Conservation (phyloP, 2,329 filamentous ascomycete species). For the Verruconis gallopava region DNA sequence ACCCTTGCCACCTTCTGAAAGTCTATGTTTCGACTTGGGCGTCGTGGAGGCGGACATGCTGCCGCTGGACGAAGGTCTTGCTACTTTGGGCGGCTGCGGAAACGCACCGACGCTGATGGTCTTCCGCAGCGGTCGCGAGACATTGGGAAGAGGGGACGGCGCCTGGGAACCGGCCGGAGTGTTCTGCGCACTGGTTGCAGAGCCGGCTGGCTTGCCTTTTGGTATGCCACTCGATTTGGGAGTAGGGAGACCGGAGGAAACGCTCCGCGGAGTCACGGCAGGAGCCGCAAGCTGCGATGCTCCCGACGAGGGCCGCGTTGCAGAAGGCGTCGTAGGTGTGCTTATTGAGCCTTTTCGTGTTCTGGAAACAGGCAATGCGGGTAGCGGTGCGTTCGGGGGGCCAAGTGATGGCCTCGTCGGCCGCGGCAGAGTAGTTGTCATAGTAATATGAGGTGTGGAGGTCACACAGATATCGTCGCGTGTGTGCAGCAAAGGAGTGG, state of each 20-base stretch:
- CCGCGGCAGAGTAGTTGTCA: slow-evolving; percentile 53
- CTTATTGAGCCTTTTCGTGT: slow-evolving; percentile 50
- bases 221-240: slow-evolving; percentile 4
- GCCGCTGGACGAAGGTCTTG: background rate
- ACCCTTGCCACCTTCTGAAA: slow-evolving; percentile 1
- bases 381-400: slow-evolving; percentile 58
- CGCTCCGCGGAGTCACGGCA: slow-evolving; percentile 9
- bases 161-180: background rate
- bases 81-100: slow-evolving; percentile 74
- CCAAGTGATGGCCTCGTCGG: slow-evolving; percentile 48
- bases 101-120: slow-evolving; percentile 90
- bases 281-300: slow-evolving; percentile 20
- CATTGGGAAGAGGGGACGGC: background rate
- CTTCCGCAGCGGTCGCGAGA: slow-evolving; percentile 49
- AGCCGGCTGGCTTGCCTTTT: background rate
- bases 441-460: slow-evolving; percentile 21
- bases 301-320: slow-evolving; percentile 13
- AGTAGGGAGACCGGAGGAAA: slow-evolving; percentile 11
- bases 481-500: slow-evolving; percentile 24
- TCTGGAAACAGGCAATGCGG: slow-evolving; percentile 61
- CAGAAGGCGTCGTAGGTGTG: slow-evolving; percentile 16
- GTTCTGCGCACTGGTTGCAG: slow-evolving; percentile 16
- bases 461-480: too few relatives aligned
- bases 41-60: slow-evolving; percentile 19
- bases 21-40: background rate